These are phyloP conservation scores for Yueomyces sp. DNA, from an alignment of 805 yeast species.

Conservation along the genomic window DNA sequence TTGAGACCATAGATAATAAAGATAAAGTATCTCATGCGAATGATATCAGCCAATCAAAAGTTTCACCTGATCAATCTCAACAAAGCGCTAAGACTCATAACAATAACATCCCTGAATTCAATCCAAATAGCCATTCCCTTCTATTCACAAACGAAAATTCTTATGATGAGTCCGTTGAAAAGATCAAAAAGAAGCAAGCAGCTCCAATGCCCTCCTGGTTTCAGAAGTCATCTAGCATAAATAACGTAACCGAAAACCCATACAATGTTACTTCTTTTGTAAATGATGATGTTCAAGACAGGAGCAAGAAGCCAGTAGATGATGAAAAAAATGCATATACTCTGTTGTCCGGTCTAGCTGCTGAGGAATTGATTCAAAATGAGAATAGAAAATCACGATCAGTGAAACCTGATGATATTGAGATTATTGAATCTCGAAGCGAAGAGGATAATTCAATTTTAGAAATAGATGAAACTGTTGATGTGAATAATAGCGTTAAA, in stretches of 20 bases:
- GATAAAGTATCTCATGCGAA: no score
- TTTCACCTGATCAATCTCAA: slow-evolving; percentile 4
- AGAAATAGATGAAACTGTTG: no score
- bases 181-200: slow-evolving; percentile 3
- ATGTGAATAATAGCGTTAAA: no score
- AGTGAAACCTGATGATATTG: background rate
- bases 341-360: slow-evolving; percentile 11
- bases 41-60: no score
- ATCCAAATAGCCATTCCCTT: slow-evolving; percentile 5
- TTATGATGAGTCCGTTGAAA: slow-evolving; percentile 1
- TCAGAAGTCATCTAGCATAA: slow-evolving; percentile 1
- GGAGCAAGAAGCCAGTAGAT: background rate
- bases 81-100: slow-evolving; percentile 13
- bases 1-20: no score
- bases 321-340: slow-evolving; percentile 5
- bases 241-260: slow-evolving; percentile 7
- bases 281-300: slow-evolving; percentile 2
- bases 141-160: slow-evolving; percentile 6
- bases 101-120: slow-evolving; percentile 10
- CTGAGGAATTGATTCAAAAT: background rate
- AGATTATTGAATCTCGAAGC: background rate
- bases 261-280: slow-evolving; percentile 10
- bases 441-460: background rate
- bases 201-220: slow-evolving; percentile 23
- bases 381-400: background rate